phyloP scores from a whole-genome alignment of 2,329 filamentous ascomycete genomes.

The Exophiala aquamarina region DNA sequence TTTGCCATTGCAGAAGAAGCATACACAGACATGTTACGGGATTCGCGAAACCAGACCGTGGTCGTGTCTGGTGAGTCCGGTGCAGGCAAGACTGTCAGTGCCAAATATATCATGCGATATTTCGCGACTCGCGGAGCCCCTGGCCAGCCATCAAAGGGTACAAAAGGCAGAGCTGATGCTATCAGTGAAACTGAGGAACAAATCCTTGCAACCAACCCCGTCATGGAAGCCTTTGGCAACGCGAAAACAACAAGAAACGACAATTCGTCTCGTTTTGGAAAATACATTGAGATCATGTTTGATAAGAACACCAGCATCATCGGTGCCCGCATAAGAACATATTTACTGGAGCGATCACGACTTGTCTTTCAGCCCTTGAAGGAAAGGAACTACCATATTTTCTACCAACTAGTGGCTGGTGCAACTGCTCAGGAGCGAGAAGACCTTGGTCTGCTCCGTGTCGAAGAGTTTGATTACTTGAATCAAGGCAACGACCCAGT shows the following conservation, averaged over 20 bases:
- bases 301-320: conserved; percentile 94
- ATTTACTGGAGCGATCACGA: conserved; percentile 90
- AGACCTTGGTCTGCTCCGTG: conserved; percentile 73
- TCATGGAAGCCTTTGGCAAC: conserved; percentile 99
- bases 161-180: conserved; percentile 68
- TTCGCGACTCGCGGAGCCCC: conserved; percentile 96
- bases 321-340: conserved; percentile 94
- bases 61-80: conserved; percentile 99
- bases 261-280: conserved; percentile 97
- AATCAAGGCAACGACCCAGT: conserved; percentile 90
- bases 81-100: conserved; percentile 97
- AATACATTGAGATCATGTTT: conserved; percentile 99
- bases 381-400: conserved; percentile 98
- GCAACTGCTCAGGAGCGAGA: conserved; percentile 80
- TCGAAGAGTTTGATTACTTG: conserved; percentile 92
- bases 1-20: conserved; percentile 99
- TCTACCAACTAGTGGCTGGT: conserved; percentile 94
- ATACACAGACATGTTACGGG: conserved; percentile 97
- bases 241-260: conserved; percentile 99
- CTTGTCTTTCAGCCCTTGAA: conserved; percentile 96
- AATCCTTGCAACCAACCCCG: conserved; percentile 95
- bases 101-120: conserved; percentile 99
- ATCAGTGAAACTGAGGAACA: conserved; percentile 99
- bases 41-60: conserved; percentile 94
- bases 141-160: conserved; percentile 75